Base-by-base conservation (phyloP, 441 rosid species). In the Populus hybrid region DNA sequence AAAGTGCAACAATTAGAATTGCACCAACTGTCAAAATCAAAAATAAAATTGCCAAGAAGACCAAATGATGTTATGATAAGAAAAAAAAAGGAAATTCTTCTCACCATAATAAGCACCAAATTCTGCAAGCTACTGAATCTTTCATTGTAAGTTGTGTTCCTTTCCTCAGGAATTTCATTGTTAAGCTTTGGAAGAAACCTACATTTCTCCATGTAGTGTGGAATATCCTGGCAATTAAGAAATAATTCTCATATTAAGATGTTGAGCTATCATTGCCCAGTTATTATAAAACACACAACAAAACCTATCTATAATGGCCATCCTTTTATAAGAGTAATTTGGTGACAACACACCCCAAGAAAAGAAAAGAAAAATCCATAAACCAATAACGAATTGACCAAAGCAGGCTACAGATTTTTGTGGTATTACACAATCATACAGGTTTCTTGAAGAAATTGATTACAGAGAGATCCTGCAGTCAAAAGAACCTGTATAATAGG, bases 61-160 rank as follows among this genome's bases (percentile, higher is more conserved):
- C 26, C 40, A 35, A 10, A 50, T 23, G 18, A 18, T 9, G n/a
- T n/a, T 76, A 74, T 20, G 73, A 67, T 2, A 31, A 18, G 33
- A 9, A 31, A 29, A 56, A 50, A 69, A 20, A 40, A n/a, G 6
- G 24, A 5, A 29, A 18, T n/a, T 12, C 24, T 74, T 12, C 87
- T 84, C 68, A 94, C 99, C 99, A 90, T 94, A 79, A 96, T 86
- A 77, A 96, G 96, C 77, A 96, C 96, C 83, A 94, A 83, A 79
- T 90, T 91, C 71, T 94, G 87, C 83, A 94, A 85, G 87, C 90
- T 88, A 71, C 81, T 79, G 83, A 94, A 91, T 65, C 96, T 87
- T 77, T 92, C 86, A 87, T 88, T 92, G 80, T 86, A 92, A 26
- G 83, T 88, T 56, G 92, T 82, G 84, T 94, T 93, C 81, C 91